phyloP scores from a whole-genome alignment of 768 basidiomycete genomes.

The Galerina sulciceps region DNA sequence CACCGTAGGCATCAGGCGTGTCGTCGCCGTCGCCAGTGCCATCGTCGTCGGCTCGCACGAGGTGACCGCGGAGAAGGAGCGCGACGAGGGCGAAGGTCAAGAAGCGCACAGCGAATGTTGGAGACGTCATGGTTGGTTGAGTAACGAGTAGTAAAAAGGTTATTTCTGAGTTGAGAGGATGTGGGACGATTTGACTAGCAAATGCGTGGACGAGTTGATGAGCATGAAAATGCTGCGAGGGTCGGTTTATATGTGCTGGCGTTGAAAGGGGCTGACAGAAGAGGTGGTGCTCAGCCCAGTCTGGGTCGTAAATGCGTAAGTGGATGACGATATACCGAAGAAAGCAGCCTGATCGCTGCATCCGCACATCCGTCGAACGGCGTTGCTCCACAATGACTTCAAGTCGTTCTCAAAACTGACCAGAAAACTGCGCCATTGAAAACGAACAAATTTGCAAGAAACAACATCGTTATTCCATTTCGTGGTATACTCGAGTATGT shows the following conservation, averaged over 20 bases:
- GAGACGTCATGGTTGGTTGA: background rate
- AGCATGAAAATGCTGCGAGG: background rate
- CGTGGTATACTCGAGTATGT: background rate
- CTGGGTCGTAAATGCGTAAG: background rate
- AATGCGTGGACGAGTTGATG: constrained; percentile 19
- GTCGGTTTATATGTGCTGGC: constrained; percentile 8
- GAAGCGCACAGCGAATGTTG: constrained; percentile 14
- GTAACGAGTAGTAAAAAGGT: background rate
- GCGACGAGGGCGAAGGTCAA: constrained; percentile 21
- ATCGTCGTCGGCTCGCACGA: constrained; percentile 2
- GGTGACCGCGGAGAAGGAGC: constrained; percentile 9
- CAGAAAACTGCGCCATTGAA: no score
- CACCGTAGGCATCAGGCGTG: background rate
- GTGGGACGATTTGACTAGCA: constrained; percentile 15
- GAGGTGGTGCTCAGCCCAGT: background rate
- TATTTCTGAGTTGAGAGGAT: background rate
- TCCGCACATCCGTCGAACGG: background rate
- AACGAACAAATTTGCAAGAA: background rate
- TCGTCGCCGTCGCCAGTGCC: background rate
- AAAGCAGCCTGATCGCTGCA: background rate
- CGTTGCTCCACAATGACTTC: no score
- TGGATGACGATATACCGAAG: background rate
- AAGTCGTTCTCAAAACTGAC: no score
- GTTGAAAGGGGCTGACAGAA: background rate
- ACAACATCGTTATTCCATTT: background rate